phyloP scores from a whole-genome alignment of 768 basidiomycete genomes.

The Amanita subjunquillea region DNA sequence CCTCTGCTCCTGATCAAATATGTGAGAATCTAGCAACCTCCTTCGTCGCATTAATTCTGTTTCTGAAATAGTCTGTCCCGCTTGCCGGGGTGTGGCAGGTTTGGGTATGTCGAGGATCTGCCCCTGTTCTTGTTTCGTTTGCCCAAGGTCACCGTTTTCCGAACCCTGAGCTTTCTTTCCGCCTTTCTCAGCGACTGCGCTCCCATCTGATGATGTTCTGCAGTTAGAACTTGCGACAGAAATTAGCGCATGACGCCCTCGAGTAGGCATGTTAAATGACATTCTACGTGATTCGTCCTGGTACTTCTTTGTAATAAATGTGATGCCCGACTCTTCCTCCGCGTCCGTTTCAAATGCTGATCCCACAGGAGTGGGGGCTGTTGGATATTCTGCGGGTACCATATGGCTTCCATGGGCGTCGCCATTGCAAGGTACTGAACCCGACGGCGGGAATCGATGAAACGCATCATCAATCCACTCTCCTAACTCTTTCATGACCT shows the following conservation, averaged over 20 bases:
- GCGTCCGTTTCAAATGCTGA: background rate
- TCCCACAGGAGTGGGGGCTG: background rate
- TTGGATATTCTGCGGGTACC: background rate
- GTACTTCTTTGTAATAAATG: slow-evolving; percentile 5
- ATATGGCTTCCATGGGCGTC: too few relatives aligned
- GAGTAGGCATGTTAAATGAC: background rate
- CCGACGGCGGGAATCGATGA: slow-evolving; percentile 4
- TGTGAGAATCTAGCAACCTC: slow-evolving; percentile 66
- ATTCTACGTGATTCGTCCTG: background rate
- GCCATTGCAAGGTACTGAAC: background rate
- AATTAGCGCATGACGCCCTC: background rate
- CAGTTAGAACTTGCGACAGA: slow-evolving; percentile 3
- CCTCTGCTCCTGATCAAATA: slow-evolving; percentile 31
- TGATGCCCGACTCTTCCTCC: slow-evolving; percentile 5
- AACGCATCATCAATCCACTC: slow-evolving; percentile 90
- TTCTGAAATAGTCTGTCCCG: slow-evolving; percentile 67
- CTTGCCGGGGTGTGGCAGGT: slow-evolving; percentile 25
- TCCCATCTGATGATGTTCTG: slow-evolving; percentile 5
- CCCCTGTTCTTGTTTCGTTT: background rate
- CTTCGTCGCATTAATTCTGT: slow-evolving; percentile 70
- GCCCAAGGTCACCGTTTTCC: background rate
- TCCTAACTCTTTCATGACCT: slow-evolving; percentile 50
- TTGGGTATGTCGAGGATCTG: slow-evolving; percentile 9
- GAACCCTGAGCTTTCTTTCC: background rate
- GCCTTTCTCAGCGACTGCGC: background rate